Base-by-base conservation (phyloP, 371 early-diverging fungal species). In the Capillidium heterosporum region DNA sequence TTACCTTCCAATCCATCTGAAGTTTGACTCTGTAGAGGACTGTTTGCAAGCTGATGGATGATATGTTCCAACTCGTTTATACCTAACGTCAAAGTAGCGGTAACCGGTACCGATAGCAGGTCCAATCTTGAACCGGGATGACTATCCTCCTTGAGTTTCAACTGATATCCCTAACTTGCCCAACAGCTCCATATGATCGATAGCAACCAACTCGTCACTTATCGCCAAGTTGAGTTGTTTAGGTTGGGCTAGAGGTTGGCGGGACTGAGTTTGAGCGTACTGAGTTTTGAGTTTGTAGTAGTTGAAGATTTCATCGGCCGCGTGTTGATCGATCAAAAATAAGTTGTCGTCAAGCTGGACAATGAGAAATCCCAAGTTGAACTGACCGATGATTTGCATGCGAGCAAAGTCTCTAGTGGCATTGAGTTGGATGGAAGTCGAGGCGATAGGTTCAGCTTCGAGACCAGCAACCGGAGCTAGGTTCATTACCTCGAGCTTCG, bases 301-400 rank as follows among this genome's bases (percentile, higher is more conserved):
- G 29, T 53, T 24, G 26, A 27, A 53, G 11, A 53, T 99, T 71
- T 99, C 99, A 67, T 98, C 98, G 8, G 93, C 82, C 3, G 99
- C 99, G 66, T 98, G 99, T 61, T 99, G 99, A 70, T 99, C 99
- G 46, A 99, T 77, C 48, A 96, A 87, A 65, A 90, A 92, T 1
- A 99, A 69, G 59, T 88, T 85, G 21, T 67, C 65, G 17, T 66
- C 59, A 5, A 63, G 39, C 31, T 47, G 39, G 19, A 35, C 78
- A n/a, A 99, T 69, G 46, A 99, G 95, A 67, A 99, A 99, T 0
- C 99, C 99, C 32, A 80, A 76, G 62, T 99, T 99, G 68, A 99
- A 99, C 66, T 99, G 99, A 0, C 99, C 99, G 2, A 98, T 49
- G 4, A 99, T 68, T 46, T 77, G 56, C 89, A 99, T 91, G 3